Evolutionary conservation across 2,329 filamentous ascomycete genomes (phyloP), one percentile per base, ranked within the genome.

Genomic region (Ceratocystis harringtonii): DNA sequence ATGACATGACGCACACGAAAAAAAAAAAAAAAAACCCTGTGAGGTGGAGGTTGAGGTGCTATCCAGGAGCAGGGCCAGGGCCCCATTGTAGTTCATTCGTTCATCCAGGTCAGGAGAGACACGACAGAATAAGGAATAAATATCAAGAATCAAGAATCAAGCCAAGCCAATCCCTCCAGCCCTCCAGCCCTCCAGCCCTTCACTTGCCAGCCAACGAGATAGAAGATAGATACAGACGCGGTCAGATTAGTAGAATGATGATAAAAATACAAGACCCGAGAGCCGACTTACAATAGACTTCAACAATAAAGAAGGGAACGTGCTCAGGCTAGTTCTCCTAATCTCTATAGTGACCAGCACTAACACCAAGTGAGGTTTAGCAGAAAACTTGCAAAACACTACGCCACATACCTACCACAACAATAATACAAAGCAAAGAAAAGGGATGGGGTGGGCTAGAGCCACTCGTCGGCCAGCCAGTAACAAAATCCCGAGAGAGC

Each of bases 341-440:
- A 58, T 58, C 28, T 58, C 52, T 58, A 58, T 36, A 58, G 52
- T 58, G n/a, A 58, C 28, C 52, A 58, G 52, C 52, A 58, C 52
- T 58, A 58, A 58, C 52, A 58, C 52, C 52, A 2, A 58, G 52
- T 58, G 28, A 58, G 52, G 52, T 32, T 17, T 58, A 58, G 52
- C 32, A 32, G 52, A 58, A 58, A n/a, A 58, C 17, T 36, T 3
- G 15, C 25, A 30, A 58, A 58, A 58, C 25, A 58, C 28, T 36
- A 58, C 52, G 28, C 52, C 52, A 12, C 36, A 3, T 12, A 36
- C 12, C 32, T 12, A 36, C 10, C 32, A 36, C 32, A 12, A 8
- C 32, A 36, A 36, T 36, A 36, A 36, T 10, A 12, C 32, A 36
- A 10, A 36, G 32, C 32, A 36, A 15, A n/a, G 45, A 22, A 50